Base-by-base conservation (phyloP, 1,284 basidiomycete species). In the Inonotus obliquus region DNA sequence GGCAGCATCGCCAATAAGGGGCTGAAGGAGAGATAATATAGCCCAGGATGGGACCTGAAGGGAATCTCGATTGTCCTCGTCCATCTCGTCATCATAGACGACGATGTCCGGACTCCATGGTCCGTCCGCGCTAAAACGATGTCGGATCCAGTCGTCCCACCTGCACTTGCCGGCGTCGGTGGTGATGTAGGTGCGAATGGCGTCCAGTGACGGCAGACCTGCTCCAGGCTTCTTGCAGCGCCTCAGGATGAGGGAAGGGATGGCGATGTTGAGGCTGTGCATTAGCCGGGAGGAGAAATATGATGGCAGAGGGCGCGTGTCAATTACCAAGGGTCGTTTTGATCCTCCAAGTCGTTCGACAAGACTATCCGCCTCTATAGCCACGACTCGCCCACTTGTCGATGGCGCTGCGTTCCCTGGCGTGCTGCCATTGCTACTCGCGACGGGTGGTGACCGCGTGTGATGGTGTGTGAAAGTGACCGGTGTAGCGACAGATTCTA, bases 231-330 rank as follows among this genome's bases (percentile, higher is more conserved):
- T 90, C 59, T 83, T 80, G 65, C 82, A 86, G n/a, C 92, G 85
- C 73, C 92, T 92, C 67, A 93, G 82, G 68, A 94, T 91, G 68
- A 94, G 83, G 25, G 90, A 88, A 0, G 92, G 92, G 59, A 95
- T 90, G 41, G 89, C 87, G 59, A 95, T 79, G 73, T 92, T 92
- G 64, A 92, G 82, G 69, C 87, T 88, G 66, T 84, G 76, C 49
- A 77, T 72, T 53, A 95, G 74, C 72, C 86, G 90, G 57, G 78
- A 80, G 1, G 81, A 74, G 37, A 85, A 76, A 73, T 86, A 92
- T 14, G 84, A 77, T 4, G 82, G 79, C 19, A 85, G 79, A 1
- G 89, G 84, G 1, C 92, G 84, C 37, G 89, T 91, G 74, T 96
- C 92, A 70, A 95, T 81, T 62, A 94, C 74, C 27, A 94, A 76